These are phyloP conservation scores for Ascocoryne sarcoides DNA, from an alignment of 2,329 filamentous ascomycete species.

Conservation along the genomic window DNA sequence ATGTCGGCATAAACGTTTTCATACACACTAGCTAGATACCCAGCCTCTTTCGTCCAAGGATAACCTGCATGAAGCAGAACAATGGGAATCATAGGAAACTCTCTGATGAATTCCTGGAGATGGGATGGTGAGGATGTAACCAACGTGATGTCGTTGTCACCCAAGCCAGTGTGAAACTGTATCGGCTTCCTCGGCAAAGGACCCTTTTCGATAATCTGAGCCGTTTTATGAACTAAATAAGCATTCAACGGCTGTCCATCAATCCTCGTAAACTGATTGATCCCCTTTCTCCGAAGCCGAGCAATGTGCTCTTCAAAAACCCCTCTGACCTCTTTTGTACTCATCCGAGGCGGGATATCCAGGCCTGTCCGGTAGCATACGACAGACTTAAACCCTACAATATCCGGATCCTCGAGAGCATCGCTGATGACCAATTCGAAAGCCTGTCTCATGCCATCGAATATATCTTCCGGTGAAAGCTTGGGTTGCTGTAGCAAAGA, in stretches of 20 bases:
- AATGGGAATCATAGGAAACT: slow-evolving; percentile 61
- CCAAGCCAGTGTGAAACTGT: slow-evolving; percentile 77
- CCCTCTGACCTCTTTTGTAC: slow-evolving; percentile 19
- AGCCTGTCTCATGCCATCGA: slow-evolving; percentile 30
- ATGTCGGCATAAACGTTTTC: slow-evolving; percentile 76
- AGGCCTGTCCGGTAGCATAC: slow-evolving; percentile 75
- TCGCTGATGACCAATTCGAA: slow-evolving; percentile 42
- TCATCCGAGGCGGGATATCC: slow-evolving; percentile 40
- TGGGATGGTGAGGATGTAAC: slow-evolving; percentile 64
- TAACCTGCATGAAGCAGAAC: slow-evolving; percentile 75
- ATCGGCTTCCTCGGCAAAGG: slow-evolving; percentile 55
- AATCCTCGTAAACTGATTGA: slow-evolving; percentile 41
- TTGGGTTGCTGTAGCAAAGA: slow-evolving; percentile 32
- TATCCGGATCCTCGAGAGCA: slow-evolving; percentile 53
- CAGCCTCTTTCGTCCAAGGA: slow-evolving; percentile 69
- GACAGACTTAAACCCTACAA: slow-evolving; percentile 75
- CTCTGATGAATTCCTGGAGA: slow-evolving; percentile 63
- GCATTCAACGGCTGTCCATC: slow-evolving; percentile 60
- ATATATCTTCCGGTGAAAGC: slow-evolving; percentile 28
- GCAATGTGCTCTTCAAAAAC: slow-evolving; percentile 23
- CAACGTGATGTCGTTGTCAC: slow-evolving; percentile 69
- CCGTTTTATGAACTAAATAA: slow-evolving; percentile 55
- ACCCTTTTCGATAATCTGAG: slow-evolving; percentile 45
- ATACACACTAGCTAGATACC: slow-evolving; percentile 70
- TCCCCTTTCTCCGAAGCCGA: slow-evolving; percentile 13